Conservation (phyloP, 768 basidiomycete species). For the Piloderma croceum region DNA sequence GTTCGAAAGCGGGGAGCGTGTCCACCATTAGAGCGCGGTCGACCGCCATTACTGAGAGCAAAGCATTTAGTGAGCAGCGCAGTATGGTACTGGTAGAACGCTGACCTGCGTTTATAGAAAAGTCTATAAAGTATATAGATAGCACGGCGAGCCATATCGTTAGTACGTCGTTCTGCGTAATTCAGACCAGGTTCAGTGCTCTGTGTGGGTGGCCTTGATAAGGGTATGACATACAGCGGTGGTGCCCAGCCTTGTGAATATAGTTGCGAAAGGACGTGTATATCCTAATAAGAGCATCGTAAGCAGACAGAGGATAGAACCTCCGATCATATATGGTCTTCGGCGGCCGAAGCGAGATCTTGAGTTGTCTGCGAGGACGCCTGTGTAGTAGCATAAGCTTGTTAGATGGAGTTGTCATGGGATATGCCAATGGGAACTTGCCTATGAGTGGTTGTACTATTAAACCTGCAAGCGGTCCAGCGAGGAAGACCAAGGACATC, state of each 20-base stretch:
- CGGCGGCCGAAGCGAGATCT: constrained; percentile 80
- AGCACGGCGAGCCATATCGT: constrained; percentile 76
- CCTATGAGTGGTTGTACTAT: constrained; percentile 90
- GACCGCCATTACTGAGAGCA: constrained; percentile 67
- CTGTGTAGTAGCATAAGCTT: constrained; percentile 17
- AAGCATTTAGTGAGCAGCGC: not conserved
- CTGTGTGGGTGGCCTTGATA: not conserved
- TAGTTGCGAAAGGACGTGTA: constrained; percentile 58
- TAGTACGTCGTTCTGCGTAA: constrained; percentile 49
- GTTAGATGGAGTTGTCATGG: not conserved
- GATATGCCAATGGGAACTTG: constrained; percentile 15
- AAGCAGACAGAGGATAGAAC: constrained; percentile 56
- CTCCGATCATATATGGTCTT: constrained; percentile 78
- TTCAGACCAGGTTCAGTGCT: not conserved
- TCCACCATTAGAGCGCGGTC: constrained; percentile 91
- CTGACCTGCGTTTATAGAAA: constrained; percentile 52
- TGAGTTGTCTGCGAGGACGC: constrained; percentile 76
- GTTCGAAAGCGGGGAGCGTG: constrained; percentile 63
- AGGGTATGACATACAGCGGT: constrained; percentile 24
- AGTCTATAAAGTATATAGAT: constrained; percentile 65
- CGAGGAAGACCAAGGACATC: constrained; percentile 89
- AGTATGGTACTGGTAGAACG: not conserved
- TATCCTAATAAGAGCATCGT: constrained; percentile 84
- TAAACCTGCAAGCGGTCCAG: constrained; percentile 85
- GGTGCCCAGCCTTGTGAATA: constrained; percentile 34